Percentiles rank a stretch among this genome's conserved stretches.
phyloP scores from a whole-genome alignment of 2,329 filamentous ascomycete genomes.

The Xylaria arbuscula region DNA sequence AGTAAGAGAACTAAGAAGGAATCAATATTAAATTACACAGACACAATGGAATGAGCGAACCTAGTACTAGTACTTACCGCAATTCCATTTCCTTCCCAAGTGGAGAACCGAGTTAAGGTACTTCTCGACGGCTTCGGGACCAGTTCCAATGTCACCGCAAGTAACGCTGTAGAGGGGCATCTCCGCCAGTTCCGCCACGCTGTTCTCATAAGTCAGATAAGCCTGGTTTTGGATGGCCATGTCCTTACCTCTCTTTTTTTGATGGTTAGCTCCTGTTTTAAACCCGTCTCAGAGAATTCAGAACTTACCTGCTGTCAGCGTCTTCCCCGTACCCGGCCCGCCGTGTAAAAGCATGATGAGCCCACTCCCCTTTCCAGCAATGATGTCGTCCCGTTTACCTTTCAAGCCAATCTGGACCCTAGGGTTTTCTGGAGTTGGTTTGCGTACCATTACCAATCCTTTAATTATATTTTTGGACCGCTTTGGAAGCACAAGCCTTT shows the following conservation, averaged over 20 bases:
- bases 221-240: neutral
- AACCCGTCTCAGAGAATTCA: neutral
- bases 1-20: conserved; percentile 11
- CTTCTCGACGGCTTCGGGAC: conserved; percentile 18
- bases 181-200: conserved; percentile 28
- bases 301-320: conserved; percentile 18
- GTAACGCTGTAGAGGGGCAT: conserved; percentile 25
- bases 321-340: conserved; percentile 26
- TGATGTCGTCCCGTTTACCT: conserved; percentile 7
- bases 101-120: conserved; percentile 22
- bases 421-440: neutral
- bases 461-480: conserved; percentile 18
- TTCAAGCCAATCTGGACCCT: neutral
- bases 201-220: conserved; percentile 5
- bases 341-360: conserved; percentile 26
- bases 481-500: neutral
- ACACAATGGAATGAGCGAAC: neutral
- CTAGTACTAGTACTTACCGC: conserved; percentile 12
- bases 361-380: conserved; percentile 27
- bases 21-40: neutral
- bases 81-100: conserved; percentile 24
- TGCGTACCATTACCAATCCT: conserved; percentile 5
- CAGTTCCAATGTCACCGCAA: conserved; percentile 28
- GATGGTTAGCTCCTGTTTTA: neutral
- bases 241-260: neutral